Evolutionary conservation across 306 rosid genomes (phyloP).

Genomic region (Abrus precatorius): DNA sequence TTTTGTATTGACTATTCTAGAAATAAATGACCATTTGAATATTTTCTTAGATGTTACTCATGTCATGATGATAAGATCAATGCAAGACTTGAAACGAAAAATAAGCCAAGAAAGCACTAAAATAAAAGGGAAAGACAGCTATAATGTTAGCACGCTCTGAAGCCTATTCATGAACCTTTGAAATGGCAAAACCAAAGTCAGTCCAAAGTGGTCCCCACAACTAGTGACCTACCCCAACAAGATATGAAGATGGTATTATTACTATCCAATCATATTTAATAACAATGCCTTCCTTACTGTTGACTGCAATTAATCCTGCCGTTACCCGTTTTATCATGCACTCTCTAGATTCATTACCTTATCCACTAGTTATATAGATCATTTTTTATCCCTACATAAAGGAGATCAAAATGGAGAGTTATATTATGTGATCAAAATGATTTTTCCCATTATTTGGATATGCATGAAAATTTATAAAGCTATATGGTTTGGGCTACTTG

Average conservation of each 20-base stretch:
- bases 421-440: not conserved
- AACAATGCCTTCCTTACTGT: constrained; percentile 21
- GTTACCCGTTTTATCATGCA: constrained; percentile 1
- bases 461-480: not conserved
- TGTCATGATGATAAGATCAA: constrained; percentile 33
- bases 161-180: constrained; percentile 28
- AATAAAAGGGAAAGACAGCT: constrained; percentile 41
- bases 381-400: not conserved
- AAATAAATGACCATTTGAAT: constrained; percentile 25
- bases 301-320: constrained; percentile 27
- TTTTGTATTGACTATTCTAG: not conserved
- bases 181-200: constrained; percentile 25
- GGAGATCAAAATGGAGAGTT: not conserved
- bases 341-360: constrained; percentile 25
- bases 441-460: not conserved
- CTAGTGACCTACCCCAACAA: constrained; percentile 48
- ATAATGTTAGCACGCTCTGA: not conserved
- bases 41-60: constrained; percentile 23
- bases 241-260: not conserved
- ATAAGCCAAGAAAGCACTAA: not conserved
- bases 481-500: not conserved
- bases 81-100: constrained; percentile 14
- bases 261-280: constrained; percentile 40
- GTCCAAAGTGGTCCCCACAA: constrained; percentile 39
- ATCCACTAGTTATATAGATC: not conserved